phyloP scores from a whole-genome alignment of 2,329 filamentous ascomycete genomes.

The Ascochyta pisi region DNA sequence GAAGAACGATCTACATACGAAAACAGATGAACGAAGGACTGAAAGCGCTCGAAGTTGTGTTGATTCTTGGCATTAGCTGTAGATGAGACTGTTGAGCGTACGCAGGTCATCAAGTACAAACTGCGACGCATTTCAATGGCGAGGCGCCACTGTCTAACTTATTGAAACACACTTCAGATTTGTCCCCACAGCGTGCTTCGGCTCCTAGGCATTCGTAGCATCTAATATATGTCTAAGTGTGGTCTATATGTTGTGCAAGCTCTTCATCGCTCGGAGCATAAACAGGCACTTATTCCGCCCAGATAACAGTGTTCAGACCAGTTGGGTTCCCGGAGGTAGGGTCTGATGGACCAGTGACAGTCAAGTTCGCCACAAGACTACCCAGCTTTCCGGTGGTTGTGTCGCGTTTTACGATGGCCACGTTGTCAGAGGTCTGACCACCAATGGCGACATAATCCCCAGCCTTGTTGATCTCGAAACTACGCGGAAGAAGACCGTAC shows the following conservation, averaged over 20 bases:
- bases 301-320: slow-evolving; percentile 14
- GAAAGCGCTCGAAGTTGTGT: too few species aligned
- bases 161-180: too few species aligned
- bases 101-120: too few species aligned
- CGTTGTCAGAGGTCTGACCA: slow-evolving; percentile 42
- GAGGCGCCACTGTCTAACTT: too few species aligned
- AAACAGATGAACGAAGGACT: too few species aligned
- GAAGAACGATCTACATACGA: too few species aligned
- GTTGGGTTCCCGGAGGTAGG: slow-evolving; percentile 6
- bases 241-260: neutral
- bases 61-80: too few species aligned
- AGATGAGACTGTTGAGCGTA: too few species aligned
- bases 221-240: neutral
- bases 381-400: slow-evolving; percentile 38
- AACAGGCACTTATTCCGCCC: slow-evolving; percentile 2
- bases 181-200: neutral
- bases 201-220: neutral
- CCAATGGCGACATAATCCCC: slow-evolving; percentile 44
- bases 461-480: slow-evolving; percentile 46
- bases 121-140: too few species aligned
- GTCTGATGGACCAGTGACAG: slow-evolving; percentile 22
- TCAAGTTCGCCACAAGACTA: slow-evolving; percentile 33
- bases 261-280: neutral
- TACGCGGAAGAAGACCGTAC: slow-evolving; percentile 45
- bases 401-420: slow-evolving; percentile 44